Conservation (phyloP, 2,329 filamentous ascomycete species). For the Dothiorella sarmentorum region DNA sequence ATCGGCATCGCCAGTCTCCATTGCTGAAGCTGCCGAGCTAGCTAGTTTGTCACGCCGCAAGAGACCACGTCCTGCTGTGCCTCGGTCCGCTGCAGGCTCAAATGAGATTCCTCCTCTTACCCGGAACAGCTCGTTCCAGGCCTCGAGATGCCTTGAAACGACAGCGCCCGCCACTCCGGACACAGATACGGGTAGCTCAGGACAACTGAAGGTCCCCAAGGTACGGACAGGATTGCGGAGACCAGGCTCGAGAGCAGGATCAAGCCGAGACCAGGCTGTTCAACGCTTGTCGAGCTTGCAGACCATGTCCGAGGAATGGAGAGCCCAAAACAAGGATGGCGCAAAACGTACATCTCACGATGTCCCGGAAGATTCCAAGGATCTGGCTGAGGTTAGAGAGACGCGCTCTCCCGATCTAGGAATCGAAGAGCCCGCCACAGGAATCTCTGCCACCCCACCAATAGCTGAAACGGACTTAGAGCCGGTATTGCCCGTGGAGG, state of each 20-base stretch:
- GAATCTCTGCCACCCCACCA: conserved; percentile 69
- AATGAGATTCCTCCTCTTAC: conserved; percentile 9
- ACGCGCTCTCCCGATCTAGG: neutral
- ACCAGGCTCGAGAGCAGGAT: conserved; percentile 17
- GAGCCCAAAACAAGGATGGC: neutral
- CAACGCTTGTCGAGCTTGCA: conserved; percentile 10
- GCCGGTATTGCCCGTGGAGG: conserved; percentile 48
- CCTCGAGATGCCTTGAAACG: conserved; percentile 26
- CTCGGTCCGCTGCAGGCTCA: conserved; percentile 10
- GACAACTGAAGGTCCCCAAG: conserved; percentile 25
- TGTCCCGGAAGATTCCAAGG: neutral
- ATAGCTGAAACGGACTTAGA: conserved; percentile 70
- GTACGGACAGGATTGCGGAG: conserved; percentile 24
- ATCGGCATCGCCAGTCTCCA: conserved; percentile 51
- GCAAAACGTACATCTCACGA: neutral
- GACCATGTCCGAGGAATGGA: conserved; percentile 2
- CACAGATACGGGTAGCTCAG: conserved; percentile 30
- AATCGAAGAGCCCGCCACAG: conserved; percentile 28
- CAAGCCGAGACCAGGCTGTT: neutral
- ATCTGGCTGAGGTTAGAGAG: neutral
- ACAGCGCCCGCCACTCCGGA: conserved; percentile 37
- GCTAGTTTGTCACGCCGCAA: conserved; percentile 50
- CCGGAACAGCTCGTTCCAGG: conserved; percentile 14
- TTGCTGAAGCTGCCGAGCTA: conserved; percentile 52
- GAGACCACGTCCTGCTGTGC: conserved; percentile 36